phyloP scores from a whole-genome alignment of 805 yeast genomes.

The Cyberlindnera saturnus region DNA sequence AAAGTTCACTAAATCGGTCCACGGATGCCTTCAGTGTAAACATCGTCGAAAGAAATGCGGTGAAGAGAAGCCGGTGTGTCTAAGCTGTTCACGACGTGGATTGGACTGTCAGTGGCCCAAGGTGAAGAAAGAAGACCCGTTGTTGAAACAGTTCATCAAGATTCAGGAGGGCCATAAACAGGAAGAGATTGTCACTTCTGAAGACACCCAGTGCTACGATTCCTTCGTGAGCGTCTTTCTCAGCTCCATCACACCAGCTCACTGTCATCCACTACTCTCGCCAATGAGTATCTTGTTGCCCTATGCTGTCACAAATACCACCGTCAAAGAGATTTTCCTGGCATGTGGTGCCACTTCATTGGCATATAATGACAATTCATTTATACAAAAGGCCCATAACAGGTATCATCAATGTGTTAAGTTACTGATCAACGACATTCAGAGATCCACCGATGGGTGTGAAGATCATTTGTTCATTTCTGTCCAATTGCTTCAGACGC shows the following conservation, averaged over 20 bases:
- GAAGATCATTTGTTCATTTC: constrained; percentile 22
- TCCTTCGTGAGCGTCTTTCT: constrained; percentile 17
- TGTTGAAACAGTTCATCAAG: constrained; percentile 18
- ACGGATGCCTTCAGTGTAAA: constrained; percentile 21
- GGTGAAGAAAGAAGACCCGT: constrained; percentile 4
- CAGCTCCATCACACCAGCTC: constrained; percentile 19
- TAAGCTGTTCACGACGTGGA: constrained; percentile 11
- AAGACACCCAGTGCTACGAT: constrained; percentile 18
- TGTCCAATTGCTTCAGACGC: constrained; percentile 21
- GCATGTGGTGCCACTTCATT: constrained; percentile 23
- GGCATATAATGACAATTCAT: constrained; percentile 17
- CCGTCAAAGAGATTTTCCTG: constrained; percentile 18
- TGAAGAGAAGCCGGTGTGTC: constrained; percentile 19
- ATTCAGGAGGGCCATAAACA: constrained; percentile 17
- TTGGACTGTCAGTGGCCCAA: constrained; percentile 18
- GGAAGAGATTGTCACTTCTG: constrained; percentile 12
- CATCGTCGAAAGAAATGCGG: constrained; percentile 22
- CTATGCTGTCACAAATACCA: constrained; percentile 11
- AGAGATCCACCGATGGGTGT: constrained; percentile 16
- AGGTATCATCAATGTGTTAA: constrained; percentile 18
- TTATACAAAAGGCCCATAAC: constrained; percentile 10
- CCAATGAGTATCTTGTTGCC: constrained; percentile 17
- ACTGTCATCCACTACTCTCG: constrained; percentile 16
- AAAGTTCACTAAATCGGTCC: constrained; percentile 14
- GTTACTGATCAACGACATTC: constrained; percentile 15